A percentile compares a stretch with the other conserved stretches of the same genome.
These are phyloP conservation scores for Boletus rubroflammeus DNA, from an alignment of 768 basidiomycete species.

Conservation along the genomic window DNA sequence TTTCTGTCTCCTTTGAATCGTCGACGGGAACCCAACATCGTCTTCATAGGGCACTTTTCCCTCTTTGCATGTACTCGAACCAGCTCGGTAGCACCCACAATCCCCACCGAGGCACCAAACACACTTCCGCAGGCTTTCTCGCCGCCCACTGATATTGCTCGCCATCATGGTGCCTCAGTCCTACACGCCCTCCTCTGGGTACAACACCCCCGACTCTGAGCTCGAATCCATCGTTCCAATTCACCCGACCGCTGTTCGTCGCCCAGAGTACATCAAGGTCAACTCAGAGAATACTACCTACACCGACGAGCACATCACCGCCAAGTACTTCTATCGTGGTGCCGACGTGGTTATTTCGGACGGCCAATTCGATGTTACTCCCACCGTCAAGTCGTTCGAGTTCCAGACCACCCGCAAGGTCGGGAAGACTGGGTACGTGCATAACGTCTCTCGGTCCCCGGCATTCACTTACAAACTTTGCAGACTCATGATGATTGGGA, in stretches of 20 bases:
- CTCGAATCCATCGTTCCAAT: conserved; percentile 66
- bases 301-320: conserved; percentile 76
- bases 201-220: conserved; percentile 68
- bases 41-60: conserved; percentile 33
- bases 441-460: conserved; percentile 4
- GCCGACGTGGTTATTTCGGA: conserved; percentile 64
- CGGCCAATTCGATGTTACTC: conserved; percentile 76
- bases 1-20: not conserved
- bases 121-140: conserved; percentile 70
- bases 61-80: conserved; percentile 91
- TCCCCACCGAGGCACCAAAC: conserved; percentile 81
- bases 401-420: conserved; percentile 89
- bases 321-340: conserved; percentile 79
- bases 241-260: conserved; percentile 84
- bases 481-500: conserved; percentile 82
- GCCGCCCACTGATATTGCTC: conserved; percentile 39
- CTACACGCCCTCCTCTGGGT: conserved; percentile 56
- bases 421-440: conserved; percentile 84
- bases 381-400: conserved; percentile 77
- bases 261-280: conserved; percentile 71
- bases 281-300: conserved; percentile 79
- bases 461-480: not conserved
- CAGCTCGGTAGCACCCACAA: conserved; percentile 88
- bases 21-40: conserved; percentile 3
- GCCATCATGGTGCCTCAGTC: conserved; percentile 48